Evolutionary conservation across 306 rosid species (phyloP), one percentile per base, ranked within the genome.

Genomic region (Quillaja saponaria): DNA sequence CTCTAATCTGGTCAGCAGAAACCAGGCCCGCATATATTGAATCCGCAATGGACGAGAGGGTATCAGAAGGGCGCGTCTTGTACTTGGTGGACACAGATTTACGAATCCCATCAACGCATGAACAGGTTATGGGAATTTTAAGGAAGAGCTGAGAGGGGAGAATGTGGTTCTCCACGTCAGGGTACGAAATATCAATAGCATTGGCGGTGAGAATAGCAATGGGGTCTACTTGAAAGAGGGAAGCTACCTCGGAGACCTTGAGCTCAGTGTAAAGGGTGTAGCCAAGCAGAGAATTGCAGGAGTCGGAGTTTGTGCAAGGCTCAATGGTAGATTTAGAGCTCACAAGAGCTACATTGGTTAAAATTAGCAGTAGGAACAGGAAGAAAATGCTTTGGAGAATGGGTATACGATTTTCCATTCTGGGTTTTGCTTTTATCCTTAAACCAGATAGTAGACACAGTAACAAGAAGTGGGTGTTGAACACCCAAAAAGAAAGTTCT

Each of bases 251-350:
- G 1, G 99, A 83, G 76, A 94, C 97, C 64, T 94, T 87, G 28
- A 89, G 99, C 66, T 94, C 95, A 1, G 99, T 89, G 89, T 87
- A 94, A 19, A 94, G 86, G 0, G 87, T 94, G 91, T 94, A 94
- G 13, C 97, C 99, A 3, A 89, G 81, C 1, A 94, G 49, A 5
- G 99, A 87, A 63, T 83, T 87, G 81, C 99, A 94, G 0, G 86
- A 78, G 63, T 94, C 91, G 2, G 87, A 76, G 95, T 85, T 94
- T 0, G 95, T 65, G 67, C 99, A 94, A n/a, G 99, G 97, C 76
- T 94, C 99, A 40, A 94, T 94, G 8, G 97, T 94, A 44, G 99
- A 94, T 74, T 94, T 94, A 0, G 81, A 78, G 76, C 64, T 58
- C 47, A 73, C 78, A 13, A 10, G 51, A 47, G 67, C 64, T 65